Base-by-base conservation (phyloP, 169 alveolate genomes). In the Cryptosporidium parvum region DNA sequence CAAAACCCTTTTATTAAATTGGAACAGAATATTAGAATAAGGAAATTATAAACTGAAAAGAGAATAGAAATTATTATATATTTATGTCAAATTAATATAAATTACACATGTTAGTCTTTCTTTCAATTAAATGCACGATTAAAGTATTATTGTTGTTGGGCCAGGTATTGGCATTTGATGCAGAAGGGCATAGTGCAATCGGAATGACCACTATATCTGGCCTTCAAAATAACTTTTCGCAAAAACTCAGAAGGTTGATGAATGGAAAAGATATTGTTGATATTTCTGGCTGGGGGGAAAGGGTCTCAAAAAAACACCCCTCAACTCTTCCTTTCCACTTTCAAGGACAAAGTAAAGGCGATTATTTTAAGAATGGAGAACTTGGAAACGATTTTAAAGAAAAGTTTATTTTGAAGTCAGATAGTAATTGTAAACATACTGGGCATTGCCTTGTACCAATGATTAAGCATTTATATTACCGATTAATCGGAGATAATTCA, bases 121-220 rank as follows among this genome's bases (percentile, higher is more conserved):
- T 31, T n/a, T 33, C 48, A 65, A 65, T 65, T 33, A 65, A 65
- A 65, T 65, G 18, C 14, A 7, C 72, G 18, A 21, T 65, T 31
- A 2, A 29, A n/a, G 18, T 29, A 31, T 65, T 29, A 33, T 42
- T 69, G 14, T 33, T 65, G 1, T 35, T 65, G 21, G 70, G 44
- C 18, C 80, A 31, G 45, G 93, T 42, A 39, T 18, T 31, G 21
- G 69, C 93, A 21, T 91, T 91, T 69, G 93, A 91, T 70, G 84
- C 75, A 53, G 93, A 86, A 44, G 93, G 93, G 23, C 93, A 91
- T 70, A 85, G 85, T 62, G 93, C 93, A n/a, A 86, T 91, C 8
- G 93, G 93, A 10, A 91, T 91, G 93, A 91, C 93, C 0, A 70
- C 93, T 16, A 87, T 91, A 29, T 86, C 93, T 4, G 93, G 91